Conservation (phyloP, 768 basidiomycete species). For the Hericium alpestre region DNA sequence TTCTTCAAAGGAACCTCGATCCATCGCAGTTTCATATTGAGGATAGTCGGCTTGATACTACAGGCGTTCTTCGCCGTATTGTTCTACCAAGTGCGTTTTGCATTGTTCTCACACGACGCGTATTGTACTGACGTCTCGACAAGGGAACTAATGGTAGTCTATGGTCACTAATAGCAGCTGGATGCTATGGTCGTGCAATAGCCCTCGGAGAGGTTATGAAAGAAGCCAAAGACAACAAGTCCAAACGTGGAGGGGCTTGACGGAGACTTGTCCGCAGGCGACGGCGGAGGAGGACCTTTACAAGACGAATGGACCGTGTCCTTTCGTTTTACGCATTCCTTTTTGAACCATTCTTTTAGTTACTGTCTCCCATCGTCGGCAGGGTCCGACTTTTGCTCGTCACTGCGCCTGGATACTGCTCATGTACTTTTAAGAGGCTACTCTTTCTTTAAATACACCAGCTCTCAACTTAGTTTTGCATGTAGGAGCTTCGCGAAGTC, state of each 20-base stretch:
- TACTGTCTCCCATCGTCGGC: constrained; percentile 1
- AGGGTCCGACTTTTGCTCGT: constrained; percentile 2
- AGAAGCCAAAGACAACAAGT: constrained; percentile 54
- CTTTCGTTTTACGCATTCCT: background rate
- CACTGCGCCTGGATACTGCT: background rate
- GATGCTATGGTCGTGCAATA: constrained; percentile 59
- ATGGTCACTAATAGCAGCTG: constrained; percentile 64
- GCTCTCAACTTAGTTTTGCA: no score
- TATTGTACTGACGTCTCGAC: background rate
- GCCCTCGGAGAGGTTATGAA: constrained; percentile 59
- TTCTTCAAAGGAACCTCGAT: constrained; percentile 41
- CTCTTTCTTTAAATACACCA: no score
- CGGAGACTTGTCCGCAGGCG: constrained; percentile 12
- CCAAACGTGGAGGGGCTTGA: constrained; percentile 46
- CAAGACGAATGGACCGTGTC: constrained; percentile 10
- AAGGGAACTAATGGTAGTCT: constrained; percentile 79
- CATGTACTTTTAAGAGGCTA: background rate
- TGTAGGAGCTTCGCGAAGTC: no score
- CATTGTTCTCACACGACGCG: background rate
- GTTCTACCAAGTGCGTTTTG: constrained; percentile 62
- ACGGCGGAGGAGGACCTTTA: constrained; percentile 14
- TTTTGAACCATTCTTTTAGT: background rate
- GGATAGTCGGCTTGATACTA: constrained; percentile 52
- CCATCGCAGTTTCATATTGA: constrained; percentile 54
- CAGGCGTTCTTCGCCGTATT: constrained; percentile 54